phyloP scores from a whole-genome alignment of 2,329 filamentous ascomycete species.

The Sporothrix brunneoviolacea region DNA sequence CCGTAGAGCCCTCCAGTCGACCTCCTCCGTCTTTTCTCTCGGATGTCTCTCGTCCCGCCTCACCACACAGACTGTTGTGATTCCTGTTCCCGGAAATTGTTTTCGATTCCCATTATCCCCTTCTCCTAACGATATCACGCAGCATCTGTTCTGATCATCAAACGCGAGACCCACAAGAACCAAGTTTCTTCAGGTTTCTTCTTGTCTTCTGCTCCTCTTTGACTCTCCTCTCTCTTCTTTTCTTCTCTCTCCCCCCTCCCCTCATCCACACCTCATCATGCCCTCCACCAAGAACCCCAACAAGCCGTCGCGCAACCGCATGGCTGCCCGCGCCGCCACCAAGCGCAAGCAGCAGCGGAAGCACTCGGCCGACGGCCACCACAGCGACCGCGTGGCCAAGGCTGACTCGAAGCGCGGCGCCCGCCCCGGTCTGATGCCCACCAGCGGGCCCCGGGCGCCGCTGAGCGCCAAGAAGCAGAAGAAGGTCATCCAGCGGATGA shows the following conservation, averaged over 20 bases:
- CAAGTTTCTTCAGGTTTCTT: no score
- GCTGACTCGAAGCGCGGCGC: slow-evolving; percentile 43
- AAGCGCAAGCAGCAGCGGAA: slow-evolving; percentile 39
- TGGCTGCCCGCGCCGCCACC: slow-evolving; percentile 39
- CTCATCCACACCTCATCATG: slow-evolving; percentile 28
- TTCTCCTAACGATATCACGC: no score
- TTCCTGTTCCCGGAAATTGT: no score
- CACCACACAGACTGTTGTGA: no score
- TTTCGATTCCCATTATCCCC: no score
- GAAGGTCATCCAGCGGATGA: slow-evolving; percentile 49
- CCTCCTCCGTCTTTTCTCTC: no score
- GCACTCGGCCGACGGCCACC: slow-evolving; percentile 27
- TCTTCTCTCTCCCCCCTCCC: neutral
- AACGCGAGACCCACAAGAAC: no score
- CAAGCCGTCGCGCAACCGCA: slow-evolving; percentile 47
- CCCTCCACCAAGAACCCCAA: slow-evolving; percentile 54
- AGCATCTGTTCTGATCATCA: no score
- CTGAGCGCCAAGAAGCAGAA: slow-evolving; percentile 49
- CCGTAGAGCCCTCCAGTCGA: no score
- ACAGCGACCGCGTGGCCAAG: slow-evolving; percentile 20
- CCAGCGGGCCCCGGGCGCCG: slow-evolving; percentile 45
- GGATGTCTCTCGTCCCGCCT: no score
- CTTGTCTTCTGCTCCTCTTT: neutral
- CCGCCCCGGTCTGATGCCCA: slow-evolving; percentile 46
- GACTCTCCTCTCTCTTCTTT: neutral